A percentile compares a stretch with the other conserved stretches of the same genome.
These are phyloP conservation scores for Hymenoscyphus infarciens DNA, from an alignment of 2,329 filamentous ascomycete species.

Conservation along the genomic window DNA sequence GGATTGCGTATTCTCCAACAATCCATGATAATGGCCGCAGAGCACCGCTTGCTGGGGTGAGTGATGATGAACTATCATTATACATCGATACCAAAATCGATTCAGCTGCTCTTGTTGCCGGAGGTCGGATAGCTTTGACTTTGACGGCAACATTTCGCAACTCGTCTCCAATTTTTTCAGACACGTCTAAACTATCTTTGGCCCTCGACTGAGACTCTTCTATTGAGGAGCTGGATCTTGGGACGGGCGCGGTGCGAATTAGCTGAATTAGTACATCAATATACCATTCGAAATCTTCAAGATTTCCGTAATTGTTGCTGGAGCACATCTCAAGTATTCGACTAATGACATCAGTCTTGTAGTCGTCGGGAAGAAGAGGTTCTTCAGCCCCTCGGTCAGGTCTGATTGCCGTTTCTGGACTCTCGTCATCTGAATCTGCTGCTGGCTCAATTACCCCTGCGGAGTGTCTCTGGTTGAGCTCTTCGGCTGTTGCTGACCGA, in stretches of 20 bases:
- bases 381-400: conserved; percentile 50
- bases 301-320: conserved; percentile 78
- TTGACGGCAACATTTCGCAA: conserved; percentile 88
- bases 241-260: conserved; percentile 63
- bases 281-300: conserved; percentile 96
- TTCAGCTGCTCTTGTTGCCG: conserved; percentile 81
- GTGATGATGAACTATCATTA: conserved; percentile 48
- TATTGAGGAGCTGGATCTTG: conserved; percentile 36
- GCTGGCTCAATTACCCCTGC: conserved; percentile 33
- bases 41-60: conserved; percentile 60
- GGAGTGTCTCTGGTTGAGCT: conserved; percentile 44
- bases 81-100: conserved; percentile 62
- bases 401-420: conserved; percentile 46
- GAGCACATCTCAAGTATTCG: conserved; percentile 88
- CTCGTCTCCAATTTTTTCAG: conserved; percentile 75
- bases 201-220: conserved; percentile 13
- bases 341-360: conserved; percentile 76
- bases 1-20: conserved; percentile 79
- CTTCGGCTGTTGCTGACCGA: conserved; percentile 46
- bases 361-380: conserved; percentile 76
- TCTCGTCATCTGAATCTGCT: conserved; percentile 53
- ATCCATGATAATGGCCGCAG: conserved; percentile 80
- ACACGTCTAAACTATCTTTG: conserved; percentile 43
- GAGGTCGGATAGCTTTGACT: conserved; percentile 75
- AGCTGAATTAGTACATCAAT: conserved; percentile 85